Evolutionary conservation across 495 filamentous ascomycete genomes (phyloP).

Genomic region (Hyaloscypha variabilis): DNA sequence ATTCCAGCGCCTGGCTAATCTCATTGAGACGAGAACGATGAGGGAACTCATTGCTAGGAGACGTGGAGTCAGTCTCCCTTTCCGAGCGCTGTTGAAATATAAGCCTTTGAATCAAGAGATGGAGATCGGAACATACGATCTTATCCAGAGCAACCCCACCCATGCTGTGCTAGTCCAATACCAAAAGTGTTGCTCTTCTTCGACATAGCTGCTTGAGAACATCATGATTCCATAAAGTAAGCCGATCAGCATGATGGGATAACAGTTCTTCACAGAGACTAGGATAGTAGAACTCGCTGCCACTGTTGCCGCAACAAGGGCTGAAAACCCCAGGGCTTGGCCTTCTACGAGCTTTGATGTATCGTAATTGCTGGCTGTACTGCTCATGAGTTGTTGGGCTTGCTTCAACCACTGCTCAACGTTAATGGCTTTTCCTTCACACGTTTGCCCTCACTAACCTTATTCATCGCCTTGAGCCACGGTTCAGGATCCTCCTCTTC

Average conservation of each 20-base stretch:
- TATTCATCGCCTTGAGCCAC: constrained; percentile 12
- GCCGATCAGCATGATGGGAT: constrained; percentile 43
- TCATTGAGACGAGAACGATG: constrained; percentile 49
- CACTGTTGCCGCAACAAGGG: constrained; percentile 46
- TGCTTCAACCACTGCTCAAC: constrained; percentile 60
- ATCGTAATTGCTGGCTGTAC: constrained; percentile 90
- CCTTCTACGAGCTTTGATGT: constrained; percentile 52
- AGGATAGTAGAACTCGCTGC: constrained; percentile 38
- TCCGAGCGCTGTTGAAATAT: constrained; percentile 20
- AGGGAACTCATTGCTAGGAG: constrained; percentile 17
- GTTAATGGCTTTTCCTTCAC: constrained; percentile 30
- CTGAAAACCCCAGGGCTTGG: constrained; percentile 14
- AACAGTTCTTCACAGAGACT: constrained; percentile 17
- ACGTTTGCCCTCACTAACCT: constrained; percentile 30
- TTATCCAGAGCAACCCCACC: constrained; percentile 66
- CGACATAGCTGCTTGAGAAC: constrained; percentile 97
- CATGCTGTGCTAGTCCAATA: constrained; percentile 87
- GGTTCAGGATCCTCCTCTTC: constrained; percentile 4
- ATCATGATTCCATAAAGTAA: constrained; percentile 80
- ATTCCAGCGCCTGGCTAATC: constrained; percentile 82
- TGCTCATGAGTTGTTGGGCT: constrained; percentile 78
- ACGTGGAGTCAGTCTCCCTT: constrained; percentile 2
- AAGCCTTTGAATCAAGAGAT: constrained; percentile 7
- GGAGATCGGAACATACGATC: constrained; percentile 35
- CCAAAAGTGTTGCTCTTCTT: constrained; percentile 99